Percentiles rank a stretch among this genome's conserved stretches.
phyloP scores from a whole-genome alignment of 495 filamentous ascomycete genomes.

The Annulohypoxylon moriforme region DNA sequence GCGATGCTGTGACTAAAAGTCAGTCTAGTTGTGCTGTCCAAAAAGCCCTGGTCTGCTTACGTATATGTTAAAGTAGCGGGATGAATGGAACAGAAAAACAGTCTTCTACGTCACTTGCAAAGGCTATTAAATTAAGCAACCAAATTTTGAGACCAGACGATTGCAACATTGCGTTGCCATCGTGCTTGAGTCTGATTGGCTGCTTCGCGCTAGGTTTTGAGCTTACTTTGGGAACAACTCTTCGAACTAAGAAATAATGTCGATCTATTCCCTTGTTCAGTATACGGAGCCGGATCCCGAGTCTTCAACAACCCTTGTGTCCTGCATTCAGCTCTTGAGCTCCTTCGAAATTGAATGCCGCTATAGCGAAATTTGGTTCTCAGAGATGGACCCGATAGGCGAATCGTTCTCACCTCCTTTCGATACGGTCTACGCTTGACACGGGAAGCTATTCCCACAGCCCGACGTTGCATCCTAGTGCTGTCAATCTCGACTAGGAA shows the following conservation, averaged over 20 bases:
- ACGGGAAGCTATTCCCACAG: slow-evolving; percentile 11
- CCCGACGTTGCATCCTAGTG: slow-evolving; percentile 22
- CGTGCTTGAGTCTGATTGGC: slow-evolving; percentile 33
- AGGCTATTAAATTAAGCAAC: slow-evolving; percentile 19
- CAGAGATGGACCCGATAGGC: not conserved
- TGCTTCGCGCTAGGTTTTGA: not conserved
- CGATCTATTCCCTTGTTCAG: slow-evolving; percentile 31
- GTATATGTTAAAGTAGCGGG: slow-evolving; percentile 7
- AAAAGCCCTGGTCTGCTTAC: not conserved
- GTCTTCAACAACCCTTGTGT: slow-evolving; percentile 10
- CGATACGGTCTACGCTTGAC: not conserved
- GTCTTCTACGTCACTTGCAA: slow-evolving; percentile 26
- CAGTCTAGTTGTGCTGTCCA: slow-evolving; percentile 7
- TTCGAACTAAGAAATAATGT: slow-evolving; percentile 15
- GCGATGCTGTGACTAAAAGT: slow-evolving; percentile 8
- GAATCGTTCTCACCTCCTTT: not conserved
- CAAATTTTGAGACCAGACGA: slow-evolving; percentile 23
- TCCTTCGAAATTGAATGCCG: not conserved
- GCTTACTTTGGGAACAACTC: slow-evolving; percentile 23
- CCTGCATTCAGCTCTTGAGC: slow-evolving; percentile 18
- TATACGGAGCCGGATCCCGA: slow-evolving; percentile 17
- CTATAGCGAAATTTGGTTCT: slow-evolving; percentile 1
- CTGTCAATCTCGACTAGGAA: slow-evolving; percentile 4
- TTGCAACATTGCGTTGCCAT: slow-evolving; percentile 30
- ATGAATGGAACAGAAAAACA: slow-evolving; percentile 15